Percentiles rank a stretch among this genome's conserved stretches.
phyloP scores from a whole-genome alignment of 495 filamentous ascomycete species.

The Aspergillus baeticus region DNA sequence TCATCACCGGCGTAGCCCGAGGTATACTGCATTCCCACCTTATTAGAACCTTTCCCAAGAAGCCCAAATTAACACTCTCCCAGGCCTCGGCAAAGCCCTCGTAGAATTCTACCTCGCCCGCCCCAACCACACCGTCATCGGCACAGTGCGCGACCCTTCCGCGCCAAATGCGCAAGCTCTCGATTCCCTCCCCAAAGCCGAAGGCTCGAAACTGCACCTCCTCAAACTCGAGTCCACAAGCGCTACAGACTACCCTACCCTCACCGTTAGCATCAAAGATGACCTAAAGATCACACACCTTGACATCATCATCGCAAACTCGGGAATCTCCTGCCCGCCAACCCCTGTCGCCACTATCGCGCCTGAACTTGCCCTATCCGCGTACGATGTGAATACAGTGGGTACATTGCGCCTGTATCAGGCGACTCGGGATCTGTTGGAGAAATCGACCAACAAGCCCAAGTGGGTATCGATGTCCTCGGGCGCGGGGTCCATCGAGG shows the following conservation, averaged over 20 bases:
- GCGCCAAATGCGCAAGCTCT: neutral
- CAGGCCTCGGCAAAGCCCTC: conserved; percentile 7
- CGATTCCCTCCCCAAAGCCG: neutral
- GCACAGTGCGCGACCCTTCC: neutral
- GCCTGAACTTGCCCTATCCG: neutral
- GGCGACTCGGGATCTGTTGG: neutral
- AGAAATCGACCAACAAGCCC: neutral
- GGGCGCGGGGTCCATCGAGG: neutral
- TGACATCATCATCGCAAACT: conserved; percentile 4
- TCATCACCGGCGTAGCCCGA: conserved; percentile 10
- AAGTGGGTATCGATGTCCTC: conserved; percentile 8
- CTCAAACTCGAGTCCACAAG: conserved; percentile 1
- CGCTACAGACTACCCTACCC: neutral
- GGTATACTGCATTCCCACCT: neutral
- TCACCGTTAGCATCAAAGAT: neutral
- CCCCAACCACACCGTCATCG: conserved; percentile 10
- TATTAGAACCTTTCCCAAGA: neutral
- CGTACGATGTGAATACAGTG: neutral
- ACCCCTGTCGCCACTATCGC: neutral
- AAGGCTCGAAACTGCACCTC: neutral
- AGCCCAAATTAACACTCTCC: neutral
- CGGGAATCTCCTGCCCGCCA: neutral
- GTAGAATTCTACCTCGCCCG: conserved; percentile 8
- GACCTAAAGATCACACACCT: neutral
- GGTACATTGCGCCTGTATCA: neutral